Evolutionary conservation across 805 yeast species (phyloP).

Genomic region (Sugiyamaella valdiviana): DNA sequence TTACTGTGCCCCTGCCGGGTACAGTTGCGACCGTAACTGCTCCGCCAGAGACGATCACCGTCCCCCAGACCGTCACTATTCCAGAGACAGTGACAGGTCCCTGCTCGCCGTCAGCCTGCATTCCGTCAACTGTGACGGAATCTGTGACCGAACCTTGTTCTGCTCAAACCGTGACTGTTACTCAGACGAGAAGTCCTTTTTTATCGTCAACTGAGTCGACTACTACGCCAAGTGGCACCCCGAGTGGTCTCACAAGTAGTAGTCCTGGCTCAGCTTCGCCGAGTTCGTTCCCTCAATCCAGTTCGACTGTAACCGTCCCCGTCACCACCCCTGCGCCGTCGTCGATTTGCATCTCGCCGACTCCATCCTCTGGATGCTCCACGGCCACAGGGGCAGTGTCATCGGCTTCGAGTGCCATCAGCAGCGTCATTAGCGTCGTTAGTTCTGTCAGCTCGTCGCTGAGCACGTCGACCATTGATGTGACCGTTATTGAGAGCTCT

Average conservation of each 20-base stretch:
- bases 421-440: background rate
- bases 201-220: slow-evolving; percentile 35
- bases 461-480: background rate
- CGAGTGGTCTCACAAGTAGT: slow-evolving; percentile 33
- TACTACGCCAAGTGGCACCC: slow-evolving; percentile 33
- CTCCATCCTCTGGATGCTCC: background rate
- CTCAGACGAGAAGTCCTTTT: slow-evolving; percentile 25
- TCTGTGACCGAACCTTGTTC: slow-evolving; percentile 13
- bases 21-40: slow-evolving; percentile 8
- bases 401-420: background rate
- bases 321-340: background rate
- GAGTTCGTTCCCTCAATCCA: slow-evolving; percentile 4
- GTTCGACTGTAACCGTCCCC: background rate
- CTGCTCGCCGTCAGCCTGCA: slow-evolving; percentile 19
- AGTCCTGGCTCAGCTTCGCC: slow-evolving; percentile 25
- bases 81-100: slow-evolving; percentile 19
- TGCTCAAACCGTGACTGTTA: slow-evolving; percentile 10
- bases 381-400: slow-evolving; percentile 1
- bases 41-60: slow-evolving; percentile 9
- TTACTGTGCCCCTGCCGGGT: slow-evolving; percentile 12
- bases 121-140: slow-evolving; percentile 13
- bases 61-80: slow-evolving; percentile 10
- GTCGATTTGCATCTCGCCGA: background rate
- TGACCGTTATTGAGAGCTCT: background rate
- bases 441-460: background rate